phyloP scores from a whole-genome alignment of 129 eudicot species.

The Artemisia argyi region DNA sequence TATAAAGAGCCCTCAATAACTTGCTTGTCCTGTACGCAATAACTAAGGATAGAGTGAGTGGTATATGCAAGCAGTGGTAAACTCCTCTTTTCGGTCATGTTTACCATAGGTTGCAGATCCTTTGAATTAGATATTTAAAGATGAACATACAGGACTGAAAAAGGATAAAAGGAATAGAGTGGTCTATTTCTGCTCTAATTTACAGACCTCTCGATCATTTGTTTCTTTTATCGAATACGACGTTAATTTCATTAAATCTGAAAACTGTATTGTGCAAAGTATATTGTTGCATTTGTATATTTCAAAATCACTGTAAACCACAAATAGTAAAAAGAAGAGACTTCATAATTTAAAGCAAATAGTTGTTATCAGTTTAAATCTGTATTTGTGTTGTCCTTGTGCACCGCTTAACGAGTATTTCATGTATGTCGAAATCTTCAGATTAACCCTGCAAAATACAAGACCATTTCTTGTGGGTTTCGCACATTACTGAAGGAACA shows the following conservation, averaged over 20 bases:
- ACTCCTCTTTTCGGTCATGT: too few species aligned
- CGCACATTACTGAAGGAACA: conserved; percentile 80
- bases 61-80: too few species aligned
- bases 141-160: neutral
- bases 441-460: conserved; percentile 89
- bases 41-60: too few species aligned
- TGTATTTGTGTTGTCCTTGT: conserved; percentile 1
- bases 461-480: conserved; percentile 65
- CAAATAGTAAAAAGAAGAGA: neutral
- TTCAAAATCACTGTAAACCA: neutral
- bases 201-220: neutral
- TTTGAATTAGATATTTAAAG: neutral
- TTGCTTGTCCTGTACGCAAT: too few species aligned
- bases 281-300: conserved; percentile 1
- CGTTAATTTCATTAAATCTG: neutral
- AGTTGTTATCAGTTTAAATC: neutral
- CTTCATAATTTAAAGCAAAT: neutral
- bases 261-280: neutral
- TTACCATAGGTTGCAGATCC: too few species aligned
- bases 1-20: too few species aligned
- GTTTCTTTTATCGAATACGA: neutral
- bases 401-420: neutral
- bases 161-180: neutral
- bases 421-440: conserved; percentile 26
- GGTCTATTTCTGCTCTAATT: neutral